Evolutionary conservation across 2,329 filamentous ascomycete genomes (phyloP).

Genomic region (Beauveria scarabaeidicola): DNA sequence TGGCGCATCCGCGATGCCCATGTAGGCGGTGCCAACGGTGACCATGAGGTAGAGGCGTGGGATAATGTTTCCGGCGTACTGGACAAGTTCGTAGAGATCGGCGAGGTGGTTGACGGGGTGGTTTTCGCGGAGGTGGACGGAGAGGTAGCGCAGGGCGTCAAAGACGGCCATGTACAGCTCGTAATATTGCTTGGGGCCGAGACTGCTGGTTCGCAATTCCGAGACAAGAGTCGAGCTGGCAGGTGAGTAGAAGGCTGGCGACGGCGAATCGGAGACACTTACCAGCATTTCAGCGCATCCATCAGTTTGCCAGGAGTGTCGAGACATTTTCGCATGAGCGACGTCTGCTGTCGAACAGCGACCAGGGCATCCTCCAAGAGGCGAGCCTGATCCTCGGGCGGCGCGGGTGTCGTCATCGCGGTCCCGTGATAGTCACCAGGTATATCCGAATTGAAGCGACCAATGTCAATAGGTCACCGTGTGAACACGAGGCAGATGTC

Average conservation of each 20-base stretch:
- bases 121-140: constrained; percentile 92
- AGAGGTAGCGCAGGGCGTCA: constrained; percentile 91
- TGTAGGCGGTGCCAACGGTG: constrained; percentile 97
- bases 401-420: constrained; percentile 46
- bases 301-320: constrained; percentile 97
- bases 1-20: constrained; percentile 94
- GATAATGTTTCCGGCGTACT: constrained; percentile 97
- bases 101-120: constrained; percentile 97
- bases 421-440: constrained; percentile 20
- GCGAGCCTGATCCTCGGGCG: constrained; percentile 74
- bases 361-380: constrained; percentile 95
- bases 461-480: background rate
- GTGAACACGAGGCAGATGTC: background rate
- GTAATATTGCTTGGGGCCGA: constrained; percentile 99
- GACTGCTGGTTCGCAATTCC: constrained; percentile 91
- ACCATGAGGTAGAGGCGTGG: constrained; percentile 98
- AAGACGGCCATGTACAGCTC: constrained; percentile 99
- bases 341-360: constrained; percentile 94
- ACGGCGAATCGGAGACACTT: constrained; percentile 29
- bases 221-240: constrained; percentile 93
- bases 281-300: constrained; percentile 99
- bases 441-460: constrained; percentile 33
- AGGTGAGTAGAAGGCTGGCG: background rate
- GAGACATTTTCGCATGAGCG: constrained; percentile 93
- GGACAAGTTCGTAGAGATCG: constrained; percentile 94